These are phyloP conservation scores for Alternaria gansuensis DNA, from an alignment of 2,329 filamentous ascomycete genomes.

Conservation along the genomic window DNA sequence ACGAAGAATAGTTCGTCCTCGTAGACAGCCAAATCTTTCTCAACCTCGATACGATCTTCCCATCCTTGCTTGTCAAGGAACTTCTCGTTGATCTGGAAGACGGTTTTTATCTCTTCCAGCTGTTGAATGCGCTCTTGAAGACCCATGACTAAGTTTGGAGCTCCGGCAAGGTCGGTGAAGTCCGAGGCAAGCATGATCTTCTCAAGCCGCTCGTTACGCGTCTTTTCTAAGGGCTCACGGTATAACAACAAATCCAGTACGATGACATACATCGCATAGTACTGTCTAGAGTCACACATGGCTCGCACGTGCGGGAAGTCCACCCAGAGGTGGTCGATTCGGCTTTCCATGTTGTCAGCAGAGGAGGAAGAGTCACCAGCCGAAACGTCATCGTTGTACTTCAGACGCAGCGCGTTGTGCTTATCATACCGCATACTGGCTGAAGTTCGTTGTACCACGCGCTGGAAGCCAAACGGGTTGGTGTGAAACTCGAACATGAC, in stretches of 20 bases:
- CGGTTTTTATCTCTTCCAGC: constrained; percentile 92
- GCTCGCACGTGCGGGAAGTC: constrained; percentile 94
- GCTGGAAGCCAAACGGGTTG: constrained; percentile 96
- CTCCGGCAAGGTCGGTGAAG: constrained; percentile 94
- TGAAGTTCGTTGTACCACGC: constrained; percentile 96
- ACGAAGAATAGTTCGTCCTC: constrained; percentile 99
- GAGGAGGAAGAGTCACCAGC: constrained; percentile 63
- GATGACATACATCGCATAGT: constrained; percentile 98
- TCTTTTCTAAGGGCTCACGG: constrained; percentile 95
- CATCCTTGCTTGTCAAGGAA: constrained; percentile 88
- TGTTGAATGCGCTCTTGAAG: constrained; percentile 93
- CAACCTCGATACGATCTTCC: constrained; percentile 88
- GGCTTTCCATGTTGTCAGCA: constrained; percentile 70
- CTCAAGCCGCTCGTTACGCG: constrained; percentile 91
- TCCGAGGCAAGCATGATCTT: constrained; percentile 99
- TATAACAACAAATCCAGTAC: constrained; percentile 95
- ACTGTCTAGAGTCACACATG: constrained; percentile 97
- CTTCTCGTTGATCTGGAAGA: constrained; percentile 92
- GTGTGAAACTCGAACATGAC: constrained; percentile 97
- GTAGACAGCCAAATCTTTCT: constrained; percentile 85
- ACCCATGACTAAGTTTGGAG: constrained; percentile 89
- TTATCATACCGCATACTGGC: constrained; percentile 96
- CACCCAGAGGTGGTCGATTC: constrained; percentile 97
- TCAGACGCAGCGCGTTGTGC: constrained; percentile 94
- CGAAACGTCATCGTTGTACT: constrained; percentile 94